Conservation (phyloP, 495 filamentous ascomycete species). For the Aspergillus haitiensis region DNA sequence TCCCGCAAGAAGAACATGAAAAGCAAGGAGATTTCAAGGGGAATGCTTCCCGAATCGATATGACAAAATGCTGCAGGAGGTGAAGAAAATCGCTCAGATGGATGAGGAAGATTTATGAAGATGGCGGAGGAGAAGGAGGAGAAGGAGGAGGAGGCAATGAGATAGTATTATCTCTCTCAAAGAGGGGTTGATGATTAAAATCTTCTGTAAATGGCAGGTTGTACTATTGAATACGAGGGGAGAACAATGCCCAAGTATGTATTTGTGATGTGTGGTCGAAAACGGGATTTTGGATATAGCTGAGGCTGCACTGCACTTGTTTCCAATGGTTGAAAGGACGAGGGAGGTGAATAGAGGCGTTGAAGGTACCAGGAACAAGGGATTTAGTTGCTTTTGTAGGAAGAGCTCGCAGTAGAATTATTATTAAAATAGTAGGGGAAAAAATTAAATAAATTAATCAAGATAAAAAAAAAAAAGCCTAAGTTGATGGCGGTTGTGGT, state of each 20-base stretch:
- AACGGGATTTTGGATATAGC: too few relatives aligned
- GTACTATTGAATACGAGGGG: background rate
- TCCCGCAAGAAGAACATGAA: background rate
- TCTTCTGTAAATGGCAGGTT: background rate
- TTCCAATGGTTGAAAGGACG: background rate
- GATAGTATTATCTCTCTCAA: too few relatives aligned
- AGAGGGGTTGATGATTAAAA: too few relatives aligned
- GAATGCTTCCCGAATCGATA: conserved; percentile 16
- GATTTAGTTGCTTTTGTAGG: conserved; percentile 17
- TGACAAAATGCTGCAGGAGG: conserved; percentile 13
- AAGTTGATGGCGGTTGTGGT: conserved; percentile 1
- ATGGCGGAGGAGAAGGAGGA: background rate
- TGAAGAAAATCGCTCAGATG: conserved; percentile 19
- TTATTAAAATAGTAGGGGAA: conserved; percentile 4
- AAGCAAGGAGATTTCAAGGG: conserved; percentile 12
- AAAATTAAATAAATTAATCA: background rate
- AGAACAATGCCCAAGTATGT: too few relatives aligned
- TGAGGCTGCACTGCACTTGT: too few relatives aligned
- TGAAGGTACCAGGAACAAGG: conserved; percentile 16
- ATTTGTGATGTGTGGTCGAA: too few relatives aligned
- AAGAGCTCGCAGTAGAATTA: background rate
- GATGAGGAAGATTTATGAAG: conserved; percentile 2
- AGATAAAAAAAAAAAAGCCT: background rate
- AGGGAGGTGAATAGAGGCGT: background rate
- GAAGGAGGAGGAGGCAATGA: background rate